Evolutionary conservation across 2,329 filamentous ascomycete species (phyloP).

Genomic region (Westerdykella ornata): DNA sequence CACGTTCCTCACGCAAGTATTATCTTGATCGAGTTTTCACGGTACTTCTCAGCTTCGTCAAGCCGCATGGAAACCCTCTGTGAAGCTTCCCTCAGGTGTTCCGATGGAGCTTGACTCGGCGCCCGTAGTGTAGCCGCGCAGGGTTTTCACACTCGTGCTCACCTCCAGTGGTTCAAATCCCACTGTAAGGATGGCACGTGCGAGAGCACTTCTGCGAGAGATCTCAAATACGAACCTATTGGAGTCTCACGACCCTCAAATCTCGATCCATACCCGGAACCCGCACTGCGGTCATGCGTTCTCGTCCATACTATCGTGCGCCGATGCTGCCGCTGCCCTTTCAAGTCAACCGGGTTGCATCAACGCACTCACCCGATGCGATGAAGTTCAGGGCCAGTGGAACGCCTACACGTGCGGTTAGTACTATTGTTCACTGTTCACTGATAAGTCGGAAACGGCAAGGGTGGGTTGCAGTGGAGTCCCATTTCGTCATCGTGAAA

Average conservation of each 20-base stretch:
- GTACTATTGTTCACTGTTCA: constrained; percentile 14
- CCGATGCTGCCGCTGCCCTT: constrained; percentile 60
- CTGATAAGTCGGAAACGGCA: too few relatives aligned
- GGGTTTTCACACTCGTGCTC: constrained; percentile 15
- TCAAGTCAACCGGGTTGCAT: constrained; percentile 32
- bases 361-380: constrained; percentile 73
- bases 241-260: constrained; percentile 16
- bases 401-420: constrained; percentile 50
- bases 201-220: constrained; percentile 26
- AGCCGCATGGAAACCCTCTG: constrained; percentile 7
- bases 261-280: constrained; percentile 3
- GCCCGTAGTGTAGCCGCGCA: constrained; percentile 74
- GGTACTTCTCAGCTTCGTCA: constrained; percentile 87
- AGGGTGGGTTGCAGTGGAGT: too few relatives aligned
- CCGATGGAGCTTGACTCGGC: constrained; percentile 48
- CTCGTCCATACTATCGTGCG: neutral
- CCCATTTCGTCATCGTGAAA: too few relatives aligned
- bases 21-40: constrained; percentile 97
- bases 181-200: constrained; percentile 3
- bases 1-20: constrained; percentile 98
- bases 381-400: constrained; percentile 84
- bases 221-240: constrained; percentile 39
- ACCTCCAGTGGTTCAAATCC: neutral
- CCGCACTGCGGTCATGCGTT: constrained; percentile 6
- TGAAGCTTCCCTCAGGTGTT: constrained; percentile 5